These are phyloP conservation scores for Verticillium klebahnii DNA, from an alignment of 2,329 filamentous ascomycete genomes.

Conservation along the genomic window DNA sequence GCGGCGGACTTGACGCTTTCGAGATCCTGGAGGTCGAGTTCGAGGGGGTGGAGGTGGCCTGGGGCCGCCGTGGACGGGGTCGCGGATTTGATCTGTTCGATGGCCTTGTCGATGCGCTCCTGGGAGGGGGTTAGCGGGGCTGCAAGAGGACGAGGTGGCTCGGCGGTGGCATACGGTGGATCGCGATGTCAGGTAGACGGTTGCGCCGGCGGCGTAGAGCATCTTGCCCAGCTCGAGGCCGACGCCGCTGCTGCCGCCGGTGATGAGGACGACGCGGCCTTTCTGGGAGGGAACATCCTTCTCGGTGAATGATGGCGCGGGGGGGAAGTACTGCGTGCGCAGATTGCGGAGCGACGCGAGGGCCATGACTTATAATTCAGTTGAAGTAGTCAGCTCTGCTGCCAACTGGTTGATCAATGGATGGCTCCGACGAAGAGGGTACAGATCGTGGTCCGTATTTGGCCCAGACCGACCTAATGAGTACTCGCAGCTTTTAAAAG, in stretches of 20 bases:
- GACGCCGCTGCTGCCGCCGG: slow-evolving; percentile 33
- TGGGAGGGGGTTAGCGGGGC: slow-evolving; percentile 5
- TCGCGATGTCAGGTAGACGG: slow-evolving; percentile 48
- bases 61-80: slow-evolving; percentile 5
- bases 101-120: slow-evolving; percentile 24
- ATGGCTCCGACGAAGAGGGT: too few relatives aligned
- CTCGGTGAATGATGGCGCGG: slow-evolving; percentile 20
- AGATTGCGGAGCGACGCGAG: not conserved
- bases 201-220: slow-evolving; percentile 46
- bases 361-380: too few relatives aligned
- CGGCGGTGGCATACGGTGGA: slow-evolving; percentile 15
- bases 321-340: slow-evolving; percentile 13
- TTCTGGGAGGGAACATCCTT: slow-evolving; percentile 18
- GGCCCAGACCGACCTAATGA: too few relatives aligned
- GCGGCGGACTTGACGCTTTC: slow-evolving; percentile 31
- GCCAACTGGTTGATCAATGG: too few relatives aligned
- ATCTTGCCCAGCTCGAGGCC: slow-evolving; percentile 47
- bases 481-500: too few relatives aligned
- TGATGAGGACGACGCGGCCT: slow-evolving; percentile 40
- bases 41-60: slow-evolving; percentile 25
- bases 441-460: too few relatives aligned
- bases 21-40: slow-evolving; percentile 36
- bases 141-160: too few relatives aligned
- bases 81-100: slow-evolving; percentile 16
- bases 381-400: too few relatives aligned